Conservation (phyloP, 1,284 basidiomycete species). For the Trametes sp. region DNA sequence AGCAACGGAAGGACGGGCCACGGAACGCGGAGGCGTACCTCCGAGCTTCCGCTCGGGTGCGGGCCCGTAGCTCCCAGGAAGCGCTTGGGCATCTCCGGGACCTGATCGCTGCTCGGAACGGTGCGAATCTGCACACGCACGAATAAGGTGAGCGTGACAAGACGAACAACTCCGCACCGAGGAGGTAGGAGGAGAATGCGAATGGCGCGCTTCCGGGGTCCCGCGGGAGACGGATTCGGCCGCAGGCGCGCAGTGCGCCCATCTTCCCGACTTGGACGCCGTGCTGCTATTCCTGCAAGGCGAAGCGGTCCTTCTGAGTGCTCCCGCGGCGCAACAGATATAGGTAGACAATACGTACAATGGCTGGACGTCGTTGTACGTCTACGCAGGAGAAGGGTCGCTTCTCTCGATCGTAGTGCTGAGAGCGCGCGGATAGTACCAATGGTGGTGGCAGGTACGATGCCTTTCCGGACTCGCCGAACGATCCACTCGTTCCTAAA, state of each 20-base stretch:
- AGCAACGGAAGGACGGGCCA: conserved; percentile 15
- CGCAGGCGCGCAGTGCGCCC: neutral
- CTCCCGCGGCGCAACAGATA: conserved; percentile 4
- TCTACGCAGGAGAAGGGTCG: neutral
- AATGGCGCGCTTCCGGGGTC: conserved; percentile 13
- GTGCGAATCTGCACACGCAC: neutral
- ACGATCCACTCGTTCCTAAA: neutral
- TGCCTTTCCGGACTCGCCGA: neutral
- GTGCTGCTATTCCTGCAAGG: conserved; percentile 2
- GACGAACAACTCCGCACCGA: neutral
- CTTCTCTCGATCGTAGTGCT: conserved; percentile 6
- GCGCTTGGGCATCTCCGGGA: conserved; percentile 16
- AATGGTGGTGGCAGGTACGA: neutral
- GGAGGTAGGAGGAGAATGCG: neutral
- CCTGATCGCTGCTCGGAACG: conserved; percentile 11
- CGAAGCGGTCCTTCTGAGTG: neutral
- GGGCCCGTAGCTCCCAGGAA: conserved; percentile 12
- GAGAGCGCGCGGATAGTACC: neutral
- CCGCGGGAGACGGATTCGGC: neutral
- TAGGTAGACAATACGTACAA: conserved; percentile 5
- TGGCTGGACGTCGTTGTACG: neutral
- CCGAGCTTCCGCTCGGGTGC: conserved; percentile 19
- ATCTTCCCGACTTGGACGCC: conserved; percentile 6
- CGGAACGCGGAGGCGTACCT: conserved; percentile 25
- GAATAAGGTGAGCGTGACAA: conserved; percentile 17